Evolutionary conservation across 305 asterid genomes (phyloP).

Genomic region (Vinca major): DNA sequence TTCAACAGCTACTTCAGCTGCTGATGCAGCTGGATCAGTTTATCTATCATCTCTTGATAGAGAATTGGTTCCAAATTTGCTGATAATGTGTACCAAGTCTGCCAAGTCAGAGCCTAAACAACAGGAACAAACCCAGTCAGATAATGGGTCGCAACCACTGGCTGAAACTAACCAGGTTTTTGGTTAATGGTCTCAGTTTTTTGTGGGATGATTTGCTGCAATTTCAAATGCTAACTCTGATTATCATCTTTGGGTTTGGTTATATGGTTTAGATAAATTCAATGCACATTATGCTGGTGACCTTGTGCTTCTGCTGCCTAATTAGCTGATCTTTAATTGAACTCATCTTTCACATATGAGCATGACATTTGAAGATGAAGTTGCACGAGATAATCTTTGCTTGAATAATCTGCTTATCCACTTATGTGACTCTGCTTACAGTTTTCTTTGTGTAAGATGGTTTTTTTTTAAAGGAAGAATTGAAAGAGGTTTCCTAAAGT

Average conservation of each 20-base stretch:
- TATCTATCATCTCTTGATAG: conserved; percentile 80
- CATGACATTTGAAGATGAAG: background rate
- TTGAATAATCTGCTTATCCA: background rate
- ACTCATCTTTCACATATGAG: background rate
- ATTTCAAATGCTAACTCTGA: background rate
- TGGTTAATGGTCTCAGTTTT: conserved; percentile 19
- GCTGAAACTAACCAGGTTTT: conserved; percentile 63
- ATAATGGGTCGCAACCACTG: conserved; percentile 40
- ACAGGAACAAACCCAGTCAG: conserved; percentile 27
- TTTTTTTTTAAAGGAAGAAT: background rate
- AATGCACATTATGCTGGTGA: background rate
- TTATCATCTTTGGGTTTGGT: background rate
- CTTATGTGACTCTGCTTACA: background rate
- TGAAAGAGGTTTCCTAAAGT: background rate
- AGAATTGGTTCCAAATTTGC: conserved; percentile 85
- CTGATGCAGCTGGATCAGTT: conserved; percentile 98
- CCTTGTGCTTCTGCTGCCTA: conserved; percentile 2
- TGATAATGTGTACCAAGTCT: conserved; percentile 82
- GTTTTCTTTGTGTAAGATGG: background rate
- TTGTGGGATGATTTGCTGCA: conserved; percentile 5
- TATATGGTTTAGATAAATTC: conserved; percentile 13
- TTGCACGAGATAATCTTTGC: background rate
- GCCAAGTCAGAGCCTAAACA: conserved; percentile 37
- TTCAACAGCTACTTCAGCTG: conserved; percentile 86
- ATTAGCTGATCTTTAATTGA: background rate